Evolutionary conservation across 352 stramenopile species (phyloP).

Genomic region (Pythium vanterpoolii): DNA sequence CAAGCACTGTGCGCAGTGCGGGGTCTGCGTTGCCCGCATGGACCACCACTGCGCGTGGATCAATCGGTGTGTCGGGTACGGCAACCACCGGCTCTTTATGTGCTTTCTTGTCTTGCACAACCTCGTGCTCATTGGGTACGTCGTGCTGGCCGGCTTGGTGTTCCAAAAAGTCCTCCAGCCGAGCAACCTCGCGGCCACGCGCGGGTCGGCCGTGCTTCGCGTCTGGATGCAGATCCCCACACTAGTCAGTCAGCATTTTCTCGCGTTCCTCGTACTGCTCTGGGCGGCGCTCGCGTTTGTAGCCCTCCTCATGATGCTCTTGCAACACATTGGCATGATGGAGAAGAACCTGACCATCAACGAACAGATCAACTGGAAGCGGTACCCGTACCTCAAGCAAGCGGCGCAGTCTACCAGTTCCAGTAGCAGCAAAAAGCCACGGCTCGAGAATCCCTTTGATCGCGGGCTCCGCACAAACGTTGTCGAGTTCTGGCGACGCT

Average conservation of each 20-base stretch:
- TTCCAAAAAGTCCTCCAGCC: conserved; percentile 32
- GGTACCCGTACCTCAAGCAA: conserved; percentile 62
- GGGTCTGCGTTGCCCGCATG: conserved; percentile 76
- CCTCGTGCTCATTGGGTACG: conserved; percentile 42
- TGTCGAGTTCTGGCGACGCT: conserved; percentile 24
- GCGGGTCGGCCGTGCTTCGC: conserved; percentile 32
- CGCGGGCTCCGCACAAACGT: conserved; percentile 17
- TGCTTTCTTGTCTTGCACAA: conserved; percentile 71
- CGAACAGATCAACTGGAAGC: conserved; percentile 80
- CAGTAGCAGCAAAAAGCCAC: neutral
- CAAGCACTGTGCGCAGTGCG: conserved; percentile 78
- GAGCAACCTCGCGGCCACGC: conserved; percentile 18
- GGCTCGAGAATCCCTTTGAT: conserved; percentile 25
- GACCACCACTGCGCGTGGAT: conserved; percentile 89
- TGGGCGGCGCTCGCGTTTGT: conserved; percentile 48
- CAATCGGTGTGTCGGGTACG: conserved; percentile 76
- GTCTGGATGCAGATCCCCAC: conserved; percentile 59
- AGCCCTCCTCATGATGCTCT: conserved; percentile 56
- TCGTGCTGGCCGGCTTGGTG: conserved; percentile 36
- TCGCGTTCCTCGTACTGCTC: conserved; percentile 57
- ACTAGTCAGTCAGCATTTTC: conserved; percentile 47
- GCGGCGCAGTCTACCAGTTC: neutral
- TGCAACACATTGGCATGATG: conserved; percentile 65
- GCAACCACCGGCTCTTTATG: conserved; percentile 80
- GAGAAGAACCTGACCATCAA: conserved; percentile 77